phyloP scores from a whole-genome alignment of 2,329 filamentous ascomycete species.

The Pyricularia sp. region DNA sequence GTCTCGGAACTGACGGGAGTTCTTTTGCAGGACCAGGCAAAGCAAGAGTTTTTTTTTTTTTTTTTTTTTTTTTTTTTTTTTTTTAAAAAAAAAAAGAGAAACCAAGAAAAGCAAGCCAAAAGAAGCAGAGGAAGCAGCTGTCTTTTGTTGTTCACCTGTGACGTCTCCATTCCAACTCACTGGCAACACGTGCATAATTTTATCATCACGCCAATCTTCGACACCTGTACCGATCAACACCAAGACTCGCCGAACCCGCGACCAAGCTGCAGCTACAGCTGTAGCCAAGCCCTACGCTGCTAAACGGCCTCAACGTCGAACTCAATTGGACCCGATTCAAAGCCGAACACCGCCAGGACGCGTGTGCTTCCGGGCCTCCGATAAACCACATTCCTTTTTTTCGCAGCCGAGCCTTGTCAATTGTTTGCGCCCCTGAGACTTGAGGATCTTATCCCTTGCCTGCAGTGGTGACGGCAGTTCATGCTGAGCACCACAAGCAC shows the following conservation, averaged over 20 bases:
- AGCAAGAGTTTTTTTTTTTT: not conserved
- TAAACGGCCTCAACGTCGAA: not conserved
- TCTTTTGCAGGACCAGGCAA: not conserved
- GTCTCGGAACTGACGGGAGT: not conserved
- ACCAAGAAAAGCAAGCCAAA: not conserved
- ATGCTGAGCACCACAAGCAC: not conserved
- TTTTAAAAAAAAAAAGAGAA: not conserved
- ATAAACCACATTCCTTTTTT: not conserved
- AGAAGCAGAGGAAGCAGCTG: not conserved
- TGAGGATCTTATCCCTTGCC: not conserved
- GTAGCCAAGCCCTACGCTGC: not conserved
- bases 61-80: too few relatives aligned
- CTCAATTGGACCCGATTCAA: not conserved
- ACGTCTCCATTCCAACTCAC: not conserved
- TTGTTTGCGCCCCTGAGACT: not conserved
- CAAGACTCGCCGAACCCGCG: not conserved
- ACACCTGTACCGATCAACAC: not conserved
- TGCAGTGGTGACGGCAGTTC: not conserved
- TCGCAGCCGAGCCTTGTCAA: not conserved
- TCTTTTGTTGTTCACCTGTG: not conserved
- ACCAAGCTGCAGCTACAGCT: not conserved
- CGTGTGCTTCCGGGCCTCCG: not conserved
- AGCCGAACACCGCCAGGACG: not conserved
- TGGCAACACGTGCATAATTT: not conserved
- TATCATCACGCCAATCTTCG: not conserved